Conservation (phyloP, 768 basidiomycete species). For the Mycena alexandri region DNA sequence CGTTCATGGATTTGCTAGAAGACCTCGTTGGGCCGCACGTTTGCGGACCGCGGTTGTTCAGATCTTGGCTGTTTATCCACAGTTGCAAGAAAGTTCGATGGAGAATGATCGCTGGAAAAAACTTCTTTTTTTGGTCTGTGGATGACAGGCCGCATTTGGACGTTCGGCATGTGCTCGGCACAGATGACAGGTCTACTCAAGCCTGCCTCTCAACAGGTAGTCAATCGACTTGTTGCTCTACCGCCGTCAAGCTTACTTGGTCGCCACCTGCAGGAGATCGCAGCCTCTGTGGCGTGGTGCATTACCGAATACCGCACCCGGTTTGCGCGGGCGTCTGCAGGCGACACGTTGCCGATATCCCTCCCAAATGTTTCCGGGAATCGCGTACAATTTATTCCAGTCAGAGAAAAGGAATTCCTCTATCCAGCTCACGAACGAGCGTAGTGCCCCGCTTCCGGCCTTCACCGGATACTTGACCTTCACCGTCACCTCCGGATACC, state of each 20-base stretch:
- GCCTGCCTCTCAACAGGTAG: neutral
- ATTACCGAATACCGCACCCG: constrained; percentile 20
- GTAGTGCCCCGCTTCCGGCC: too few species aligned
- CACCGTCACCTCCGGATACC: constrained; percentile 6
- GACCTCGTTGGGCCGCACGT: neutral
- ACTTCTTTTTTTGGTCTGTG: too few species aligned
- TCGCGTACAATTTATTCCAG: neutral
- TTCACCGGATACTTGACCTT: constrained; percentile 11
- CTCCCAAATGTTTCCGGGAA: constrained; percentile 8
- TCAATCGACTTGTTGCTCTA: constrained; percentile 3
- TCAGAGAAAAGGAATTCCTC: neutral
- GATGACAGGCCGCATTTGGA: neutral
- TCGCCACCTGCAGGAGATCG: constrained; percentile 1
- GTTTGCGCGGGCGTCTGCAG: constrained; percentile 19
- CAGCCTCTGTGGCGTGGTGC: constrained; percentile 14
- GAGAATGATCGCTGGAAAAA: too few species aligned
- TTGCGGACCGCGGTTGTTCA: too few species aligned
- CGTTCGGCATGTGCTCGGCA: neutral
- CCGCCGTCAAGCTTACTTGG: constrained; percentile 25
- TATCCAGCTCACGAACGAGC: neutral
- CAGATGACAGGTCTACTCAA: neutral
- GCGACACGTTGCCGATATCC: constrained; percentile 3
- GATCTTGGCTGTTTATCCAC: too few species aligned
- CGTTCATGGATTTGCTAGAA: neutral
- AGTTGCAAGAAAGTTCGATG: too few species aligned